Conservation (phyloP, 495 filamentous ascomycete species). For the Astrothelium macrocarpum region DNA sequence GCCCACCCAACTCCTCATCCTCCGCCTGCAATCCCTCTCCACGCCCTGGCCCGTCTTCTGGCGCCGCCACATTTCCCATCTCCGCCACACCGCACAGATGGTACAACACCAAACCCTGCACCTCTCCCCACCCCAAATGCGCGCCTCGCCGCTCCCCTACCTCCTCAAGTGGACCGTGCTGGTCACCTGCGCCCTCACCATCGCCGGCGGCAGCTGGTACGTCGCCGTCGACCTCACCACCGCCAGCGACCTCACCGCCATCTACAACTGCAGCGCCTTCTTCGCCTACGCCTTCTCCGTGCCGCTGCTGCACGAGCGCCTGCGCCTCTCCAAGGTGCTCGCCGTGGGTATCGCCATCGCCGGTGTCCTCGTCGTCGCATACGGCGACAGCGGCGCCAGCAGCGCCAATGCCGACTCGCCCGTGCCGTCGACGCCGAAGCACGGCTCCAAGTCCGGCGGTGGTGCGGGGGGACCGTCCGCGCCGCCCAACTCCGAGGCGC, state of each 20-base stretch:
- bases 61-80: conserved; percentile 61
- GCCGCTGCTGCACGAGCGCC: conserved; percentile 71
- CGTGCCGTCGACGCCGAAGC: conserved; percentile 29
- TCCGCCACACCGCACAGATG: conserved; percentile 80
- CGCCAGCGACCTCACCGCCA: conserved; percentile 85
- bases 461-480: conserved; percentile 34
- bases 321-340: conserved; percentile 69
- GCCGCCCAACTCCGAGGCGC: conserved; percentile 40
- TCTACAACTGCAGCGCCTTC: conserved; percentile 98
- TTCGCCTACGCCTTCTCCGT: conserved; percentile 96
- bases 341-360: conserved; percentile 77
- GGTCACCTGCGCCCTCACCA: conserved; percentile 75
- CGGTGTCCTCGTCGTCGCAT: conserved; percentile 86
- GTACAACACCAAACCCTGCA: conserved; percentile 60
- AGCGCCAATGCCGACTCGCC: neutral
- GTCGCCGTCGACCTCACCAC: conserved; percentile 88
- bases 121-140: conserved; percentile 37
- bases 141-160: conserved; percentile 57
- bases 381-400: conserved; percentile 52
- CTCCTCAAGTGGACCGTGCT: conserved; percentile 68
- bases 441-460: conserved; percentile 44
- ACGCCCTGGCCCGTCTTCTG: conserved; percentile 81
- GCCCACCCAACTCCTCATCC: conserved; percentile 70
- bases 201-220: conserved; percentile 93
- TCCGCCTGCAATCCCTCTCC: conserved; percentile 61